Evolutionary conservation across 345 rosid species (phyloP).

Genomic region (Raphanus sativus): DNA sequence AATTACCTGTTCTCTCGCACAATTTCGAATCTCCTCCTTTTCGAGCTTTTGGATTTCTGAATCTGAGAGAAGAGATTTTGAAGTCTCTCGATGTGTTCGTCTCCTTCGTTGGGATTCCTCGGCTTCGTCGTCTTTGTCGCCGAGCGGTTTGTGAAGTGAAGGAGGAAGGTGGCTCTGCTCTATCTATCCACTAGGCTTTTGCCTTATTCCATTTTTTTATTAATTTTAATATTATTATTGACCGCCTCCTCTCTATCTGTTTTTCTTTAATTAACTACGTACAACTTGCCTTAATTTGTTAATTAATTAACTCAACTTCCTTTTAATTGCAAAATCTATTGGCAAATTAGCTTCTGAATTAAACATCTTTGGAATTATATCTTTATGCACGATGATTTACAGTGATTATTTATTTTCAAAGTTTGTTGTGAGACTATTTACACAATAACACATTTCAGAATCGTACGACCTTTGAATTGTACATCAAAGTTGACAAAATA

Average conservation of each 20-base stretch:
- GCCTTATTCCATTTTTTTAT: constrained; percentile 21
- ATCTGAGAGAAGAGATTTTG: background rate
- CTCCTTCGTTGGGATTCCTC: constrained; percentile 17
- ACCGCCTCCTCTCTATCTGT: constrained; percentile 27
- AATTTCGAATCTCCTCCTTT: constrained; percentile 31
- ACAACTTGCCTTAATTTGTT: background rate
- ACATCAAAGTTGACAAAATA: constrained; percentile 11
- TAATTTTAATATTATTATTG: background rate
- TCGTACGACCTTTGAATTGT: background rate
- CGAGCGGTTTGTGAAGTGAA: constrained; percentile 45
- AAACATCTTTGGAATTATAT: background rate
- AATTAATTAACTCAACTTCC: constrained; percentile 1
- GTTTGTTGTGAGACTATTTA: background rate
- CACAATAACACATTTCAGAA: background rate
- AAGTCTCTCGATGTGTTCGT: background rate
- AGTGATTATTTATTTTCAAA: background rate
- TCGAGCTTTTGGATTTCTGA: background rate
- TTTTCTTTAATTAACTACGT: background rate
- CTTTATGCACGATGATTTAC: background rate
- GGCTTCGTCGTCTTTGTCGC: constrained; percentile 43
- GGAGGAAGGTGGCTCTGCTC: constrained; percentile 41
- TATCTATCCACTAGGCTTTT: constrained; percentile 39
- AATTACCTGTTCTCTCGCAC: constrained; percentile 14
- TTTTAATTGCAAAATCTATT: background rate
- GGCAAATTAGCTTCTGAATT: background rate